Evolutionary conservation across 495 filamentous ascomycete genomes (phyloP).

Genomic region (Aspergillus indologenus): DNA sequence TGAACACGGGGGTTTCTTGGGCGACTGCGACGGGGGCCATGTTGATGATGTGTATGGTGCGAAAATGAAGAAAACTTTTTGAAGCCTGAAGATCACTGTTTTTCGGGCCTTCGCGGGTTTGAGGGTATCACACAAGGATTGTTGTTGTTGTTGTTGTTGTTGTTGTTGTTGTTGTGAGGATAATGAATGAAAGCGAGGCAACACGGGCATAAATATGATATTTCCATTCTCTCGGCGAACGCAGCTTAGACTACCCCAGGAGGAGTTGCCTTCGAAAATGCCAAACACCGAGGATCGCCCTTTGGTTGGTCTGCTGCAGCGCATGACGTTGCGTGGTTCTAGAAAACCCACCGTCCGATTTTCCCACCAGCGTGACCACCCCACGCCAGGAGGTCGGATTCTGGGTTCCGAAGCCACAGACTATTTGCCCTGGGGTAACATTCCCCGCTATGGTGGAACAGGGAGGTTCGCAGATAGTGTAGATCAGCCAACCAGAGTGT

Average conservation of each 20-base stretch:
- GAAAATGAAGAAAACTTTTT: constrained; percentile 9
- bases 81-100: background rate
- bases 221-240: background rate
- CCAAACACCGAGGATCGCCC: background rate
- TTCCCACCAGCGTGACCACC: constrained; percentile 9
- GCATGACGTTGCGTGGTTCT: constrained; percentile 6
- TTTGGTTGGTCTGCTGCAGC: background rate
- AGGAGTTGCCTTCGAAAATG: background rate
- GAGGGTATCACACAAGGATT: constrained; percentile 6
- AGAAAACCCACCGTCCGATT: constrained; percentile 4
- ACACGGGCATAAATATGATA: constrained; percentile 3
- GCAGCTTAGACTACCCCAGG: background rate
- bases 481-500: constrained; percentile 12
- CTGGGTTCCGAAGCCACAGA: constrained; percentile 22
- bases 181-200: constrained; percentile 1
- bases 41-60: constrained; percentile 12
- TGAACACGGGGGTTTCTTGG: constrained; percentile 25
- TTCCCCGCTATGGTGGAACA: constrained; percentile 12
- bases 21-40: constrained; percentile 36
- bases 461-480: constrained; percentile 5
- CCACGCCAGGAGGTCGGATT: constrained; percentile 29
- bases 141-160: too few relatives aligned
- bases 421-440: constrained; percentile 9
- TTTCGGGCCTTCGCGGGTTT: background rate
- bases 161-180: background rate